Conservation (phyloP, 495 filamentous ascomycete genomes). For the Neurospora tetrasperma region DNA sequence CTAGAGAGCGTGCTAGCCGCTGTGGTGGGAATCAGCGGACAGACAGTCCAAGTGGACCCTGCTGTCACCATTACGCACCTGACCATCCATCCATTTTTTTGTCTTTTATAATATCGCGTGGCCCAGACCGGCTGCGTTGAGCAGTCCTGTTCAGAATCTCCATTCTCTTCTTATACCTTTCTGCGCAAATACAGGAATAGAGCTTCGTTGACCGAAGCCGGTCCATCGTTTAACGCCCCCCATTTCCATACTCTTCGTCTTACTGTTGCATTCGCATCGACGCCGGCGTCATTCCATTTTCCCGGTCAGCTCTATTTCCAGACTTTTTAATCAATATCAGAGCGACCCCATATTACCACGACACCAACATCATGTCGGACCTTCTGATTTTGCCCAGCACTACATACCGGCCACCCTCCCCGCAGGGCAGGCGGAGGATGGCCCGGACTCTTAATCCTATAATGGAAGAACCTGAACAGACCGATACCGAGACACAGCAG, state of each 20-base stretch:
- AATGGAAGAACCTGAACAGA: slow-evolving; percentile 55
- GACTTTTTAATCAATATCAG: neutral
- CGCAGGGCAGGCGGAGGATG: slow-evolving; percentile 56
- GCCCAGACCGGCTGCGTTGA: slow-evolving; percentile 15
- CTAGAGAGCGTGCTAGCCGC: slow-evolving; percentile 16
- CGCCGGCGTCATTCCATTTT: slow-evolving; percentile 33
- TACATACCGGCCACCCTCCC: slow-evolving; percentile 51
- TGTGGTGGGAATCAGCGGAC: slow-evolving; percentile 11
- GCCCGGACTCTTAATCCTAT: slow-evolving; percentile 71
- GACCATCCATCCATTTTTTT: slow-evolving; percentile 2
- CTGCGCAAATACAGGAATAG: slow-evolving; percentile 23
- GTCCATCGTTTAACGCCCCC: slow-evolving; percentile 30
- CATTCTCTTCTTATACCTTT: slow-evolving; percentile 24
- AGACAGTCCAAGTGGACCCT: slow-evolving; percentile 2
- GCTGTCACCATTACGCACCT: neutral
- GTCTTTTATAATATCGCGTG: slow-evolving; percentile 21
- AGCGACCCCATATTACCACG: slow-evolving; percentile 10
- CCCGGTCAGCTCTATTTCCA: slow-evolving; percentile 14
- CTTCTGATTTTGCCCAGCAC: slow-evolving; percentile 46
- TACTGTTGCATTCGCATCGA: slow-evolving; percentile 21
- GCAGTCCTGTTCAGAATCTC: slow-evolving; percentile 14
- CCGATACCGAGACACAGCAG: slow-evolving; percentile 14
- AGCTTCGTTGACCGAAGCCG: slow-evolving; percentile 44
- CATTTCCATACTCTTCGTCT: slow-evolving; percentile 13
- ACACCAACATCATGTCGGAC: slow-evolving; percentile 44